phyloP scores from a whole-genome alignment of 2,329 filamentous ascomycete species.

The Fusarium anguioides region DNA sequence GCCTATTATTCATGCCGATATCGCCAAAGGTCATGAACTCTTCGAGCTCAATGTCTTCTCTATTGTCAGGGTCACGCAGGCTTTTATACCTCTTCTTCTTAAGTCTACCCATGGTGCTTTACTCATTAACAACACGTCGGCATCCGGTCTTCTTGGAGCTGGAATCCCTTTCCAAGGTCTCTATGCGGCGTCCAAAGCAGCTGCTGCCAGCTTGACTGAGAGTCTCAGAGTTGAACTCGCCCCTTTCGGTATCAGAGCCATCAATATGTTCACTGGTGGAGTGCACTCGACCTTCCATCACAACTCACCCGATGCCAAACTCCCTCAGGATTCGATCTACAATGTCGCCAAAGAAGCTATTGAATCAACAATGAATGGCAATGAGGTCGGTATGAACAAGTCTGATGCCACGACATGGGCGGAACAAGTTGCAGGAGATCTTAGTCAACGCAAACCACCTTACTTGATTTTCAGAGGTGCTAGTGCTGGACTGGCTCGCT shows the following conservation, averaged over 20 bases:
- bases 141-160: not conserved
- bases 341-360: conserved; percentile 29
- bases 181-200: conserved; percentile 47
- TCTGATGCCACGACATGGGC: conserved; percentile 15
- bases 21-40: conserved; percentile 22
- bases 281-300: conserved; percentile 39
- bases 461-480: conserved; percentile 19
- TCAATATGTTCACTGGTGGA: conserved; percentile 42
- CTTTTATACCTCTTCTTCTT: conserved; percentile 40
- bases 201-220: conserved; percentile 41
- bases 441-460: conserved; percentile 32
- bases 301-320: not conserved
- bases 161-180: conserved; percentile 41
- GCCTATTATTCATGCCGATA: conserved; percentile 40
- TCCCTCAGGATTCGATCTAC: conserved; percentile 29
- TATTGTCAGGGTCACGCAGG: conserved; percentile 34
- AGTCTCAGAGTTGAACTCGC: conserved; percentile 42
- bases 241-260: conserved; percentile 43
- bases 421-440: conserved; percentile 28
- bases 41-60: conserved; percentile 47
- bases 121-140: conserved; percentile 40
- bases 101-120: conserved; percentile 24
- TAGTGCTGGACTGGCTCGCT: conserved; percentile 2
- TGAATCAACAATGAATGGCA: conserved; percentile 18
- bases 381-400: not conserved